Evolutionary conservation across 495 filamentous ascomycete species (phyloP), one percentile per base, ranked within the genome.

Genomic region (Rusavskia elegans): DNA sequence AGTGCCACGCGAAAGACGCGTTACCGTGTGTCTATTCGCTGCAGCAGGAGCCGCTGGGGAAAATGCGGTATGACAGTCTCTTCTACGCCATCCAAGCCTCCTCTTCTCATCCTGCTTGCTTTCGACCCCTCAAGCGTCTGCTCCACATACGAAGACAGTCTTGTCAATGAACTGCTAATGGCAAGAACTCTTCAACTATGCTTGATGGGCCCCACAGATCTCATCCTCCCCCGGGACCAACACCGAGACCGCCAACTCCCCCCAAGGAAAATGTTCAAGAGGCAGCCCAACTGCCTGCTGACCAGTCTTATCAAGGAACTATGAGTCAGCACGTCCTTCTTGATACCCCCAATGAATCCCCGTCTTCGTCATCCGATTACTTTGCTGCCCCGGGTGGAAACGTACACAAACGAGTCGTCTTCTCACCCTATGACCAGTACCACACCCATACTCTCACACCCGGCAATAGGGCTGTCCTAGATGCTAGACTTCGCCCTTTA

Each of bases 331-430:
- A 45, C 14, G 32, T 51, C 10, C 25, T 46, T 27, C 55, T 70
- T 48, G 66, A 71, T 52, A 78, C 75, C 19, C 73, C 71, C 19
- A 64, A 64, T n/a, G 66, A 71, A 21, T 73, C 76, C 19, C 66
- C 76, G 1, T 69, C 73, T 7, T 67, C 68, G 2, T 66, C 69
- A 0, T 61, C 62, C 38, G 67, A 65, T 9, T 65, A 64, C n/a
- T 55, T 63, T 21, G 61, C 57, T 39, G 60, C 52, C 17, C 61
- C 62, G 2, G 71, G 69, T 4, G 70, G 61, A 38, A 70, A 66
- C 52, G 60, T 66, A 3, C 72, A 68, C 48, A 96, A 95, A 67
- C 76, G 73, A 57, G 86, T 90, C 46, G 81, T 75, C 29, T 89
- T 85, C 67, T 87, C 83, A 14, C 79, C 79, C 55, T 78, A 80